Evolutionary conservation across 768 basidiomycete genomes (phyloP).

Genomic region (Boletus tomentosulus): DNA sequence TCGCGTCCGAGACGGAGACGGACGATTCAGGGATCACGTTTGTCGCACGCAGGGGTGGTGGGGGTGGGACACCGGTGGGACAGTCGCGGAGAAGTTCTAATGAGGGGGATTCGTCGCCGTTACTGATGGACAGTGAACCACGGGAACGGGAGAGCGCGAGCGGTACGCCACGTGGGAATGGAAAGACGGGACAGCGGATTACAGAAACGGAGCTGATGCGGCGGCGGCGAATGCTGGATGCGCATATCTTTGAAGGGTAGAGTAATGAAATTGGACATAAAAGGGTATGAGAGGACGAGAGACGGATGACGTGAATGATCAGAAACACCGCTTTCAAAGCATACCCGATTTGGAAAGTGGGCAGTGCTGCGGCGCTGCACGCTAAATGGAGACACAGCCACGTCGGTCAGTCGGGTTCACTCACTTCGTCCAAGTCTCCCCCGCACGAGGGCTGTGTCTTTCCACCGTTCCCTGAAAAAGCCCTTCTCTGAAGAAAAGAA

Average conservation of each 20-base stretch:
- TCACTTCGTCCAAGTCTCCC: background rate
- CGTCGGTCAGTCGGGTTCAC: slow-evolving; percentile 31
- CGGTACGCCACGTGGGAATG: slow-evolving; percentile 32
- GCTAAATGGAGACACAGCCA: slow-evolving; percentile 34
- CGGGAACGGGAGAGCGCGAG: slow-evolving; percentile 27
- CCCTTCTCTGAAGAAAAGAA: slow-evolving; percentile 32
- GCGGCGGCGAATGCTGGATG: slow-evolving; percentile 71
- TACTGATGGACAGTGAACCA: slow-evolving; percentile 1
- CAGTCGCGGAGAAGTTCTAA: slow-evolving; percentile 19
- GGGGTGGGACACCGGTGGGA: slow-evolving; percentile 25
- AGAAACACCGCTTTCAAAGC: slow-evolving; percentile 24
- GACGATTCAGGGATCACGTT: slow-evolving; percentile 72
- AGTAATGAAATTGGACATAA: background rate
- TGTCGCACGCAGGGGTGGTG: slow-evolving; percentile 50
- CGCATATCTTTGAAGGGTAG: slow-evolving; percentile 51
- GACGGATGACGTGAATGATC: slow-evolving; percentile 1
- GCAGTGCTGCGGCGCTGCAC: slow-evolving; percentile 35
- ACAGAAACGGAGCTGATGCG: slow-evolving; percentile 77
- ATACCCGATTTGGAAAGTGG: slow-evolving; percentile 13
- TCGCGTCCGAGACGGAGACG: slow-evolving; percentile 56
- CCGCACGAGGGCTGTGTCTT: slow-evolving; percentile 17
- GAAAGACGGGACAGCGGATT: slow-evolving; percentile 61
- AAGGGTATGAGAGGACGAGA: slow-evolving; percentile 1
- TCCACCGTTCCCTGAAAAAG: slow-evolving; percentile 7
- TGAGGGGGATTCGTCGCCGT: slow-evolving; percentile 17